Conservation (phyloP, 306 rosid species). For the Begonia fuchsioides region DNA sequence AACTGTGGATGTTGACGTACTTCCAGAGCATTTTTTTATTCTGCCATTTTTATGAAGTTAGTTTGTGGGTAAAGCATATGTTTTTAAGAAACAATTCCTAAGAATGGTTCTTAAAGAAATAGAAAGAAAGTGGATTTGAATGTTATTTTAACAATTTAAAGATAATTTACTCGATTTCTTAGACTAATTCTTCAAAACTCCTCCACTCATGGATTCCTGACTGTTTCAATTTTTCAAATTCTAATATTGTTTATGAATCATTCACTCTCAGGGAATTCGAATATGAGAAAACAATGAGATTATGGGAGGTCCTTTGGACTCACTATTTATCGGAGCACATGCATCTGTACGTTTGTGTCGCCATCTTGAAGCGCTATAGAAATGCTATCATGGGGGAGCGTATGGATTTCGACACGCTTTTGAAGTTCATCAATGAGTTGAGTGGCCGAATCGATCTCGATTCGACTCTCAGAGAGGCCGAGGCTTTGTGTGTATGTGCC, state of each 20-base stretch:
- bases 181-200: no score
- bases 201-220: no score
- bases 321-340: conserved; percentile 82
- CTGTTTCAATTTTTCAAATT: no score
- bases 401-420: conserved; percentile 94
- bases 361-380: conserved; percentile 71
- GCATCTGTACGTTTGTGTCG: conserved; percentile 83
- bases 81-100: no score
- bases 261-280: conserved; percentile 60
- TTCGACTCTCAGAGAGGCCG: conserved; percentile 69
- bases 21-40: no score
- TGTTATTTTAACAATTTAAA: no score
- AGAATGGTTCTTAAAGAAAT: no score
- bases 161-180: no score
- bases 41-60: no score
- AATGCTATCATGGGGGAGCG: conserved; percentile 68
- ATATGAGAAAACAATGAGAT: conserved; percentile 55
- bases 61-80: no score
- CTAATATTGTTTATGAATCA: not conserved
- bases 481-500: conserved; percentile 78
- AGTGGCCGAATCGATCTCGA: conserved; percentile 82
- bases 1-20: no score
- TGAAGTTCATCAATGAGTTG: conserved; percentile 88
- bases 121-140: no score
- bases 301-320: conserved; percentile 97